Evolutionary conservation across 1,284 basidiomycete species (phyloP).

Genomic region (Athelia psychrophila): DNA sequence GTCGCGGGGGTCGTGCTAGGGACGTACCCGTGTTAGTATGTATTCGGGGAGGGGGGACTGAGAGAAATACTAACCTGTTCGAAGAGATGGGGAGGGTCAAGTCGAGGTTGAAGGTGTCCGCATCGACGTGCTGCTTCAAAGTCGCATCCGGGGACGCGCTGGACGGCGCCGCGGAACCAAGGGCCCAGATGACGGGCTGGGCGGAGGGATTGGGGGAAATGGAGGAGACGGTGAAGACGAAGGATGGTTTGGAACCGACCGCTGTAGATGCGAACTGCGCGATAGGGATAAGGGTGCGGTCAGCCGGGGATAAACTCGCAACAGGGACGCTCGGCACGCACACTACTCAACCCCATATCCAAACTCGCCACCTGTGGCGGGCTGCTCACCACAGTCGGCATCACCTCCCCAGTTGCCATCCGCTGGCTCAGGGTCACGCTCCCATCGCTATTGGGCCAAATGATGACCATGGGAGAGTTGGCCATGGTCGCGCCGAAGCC

Average conservation of each 20-base stretch:
- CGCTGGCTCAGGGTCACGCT: conserved; percentile 60
- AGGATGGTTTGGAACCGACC: conserved; percentile 30
- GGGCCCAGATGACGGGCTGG: conserved; percentile 24
- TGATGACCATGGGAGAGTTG: conserved; percentile 57
- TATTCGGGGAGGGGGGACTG: conserved; percentile 8
- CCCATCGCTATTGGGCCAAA: conserved; percentile 58
- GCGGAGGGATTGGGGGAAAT: not conserved
- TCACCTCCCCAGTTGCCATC: conserved; percentile 36
- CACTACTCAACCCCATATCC: conserved; percentile 32
- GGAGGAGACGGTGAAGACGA: conserved; percentile 46
- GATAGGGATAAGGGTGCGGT: not conserved
- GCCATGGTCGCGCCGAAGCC: conserved; percentile 56
- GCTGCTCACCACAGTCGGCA: conserved; percentile 46
- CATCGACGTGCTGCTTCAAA: conserved; percentile 33
- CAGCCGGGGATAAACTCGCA: not conserved
- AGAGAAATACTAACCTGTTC: conserved; percentile 40
- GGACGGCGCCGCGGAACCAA: conserved; percentile 31
- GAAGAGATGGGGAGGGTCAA: conserved; percentile 30
- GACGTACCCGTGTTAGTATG: no score
- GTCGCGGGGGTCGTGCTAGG: conserved; percentile 10
- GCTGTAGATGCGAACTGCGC: conserved; percentile 19
- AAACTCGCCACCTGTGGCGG: conserved; percentile 48
- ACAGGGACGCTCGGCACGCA: no score
- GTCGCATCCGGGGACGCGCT: conserved; percentile 50
- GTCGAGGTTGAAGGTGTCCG: conserved; percentile 42